Evolutionary conservation across 257 asterid species (phyloP), one percentile per base, ranked within the genome.

Genomic region (Eustoma russellianum): DNA sequence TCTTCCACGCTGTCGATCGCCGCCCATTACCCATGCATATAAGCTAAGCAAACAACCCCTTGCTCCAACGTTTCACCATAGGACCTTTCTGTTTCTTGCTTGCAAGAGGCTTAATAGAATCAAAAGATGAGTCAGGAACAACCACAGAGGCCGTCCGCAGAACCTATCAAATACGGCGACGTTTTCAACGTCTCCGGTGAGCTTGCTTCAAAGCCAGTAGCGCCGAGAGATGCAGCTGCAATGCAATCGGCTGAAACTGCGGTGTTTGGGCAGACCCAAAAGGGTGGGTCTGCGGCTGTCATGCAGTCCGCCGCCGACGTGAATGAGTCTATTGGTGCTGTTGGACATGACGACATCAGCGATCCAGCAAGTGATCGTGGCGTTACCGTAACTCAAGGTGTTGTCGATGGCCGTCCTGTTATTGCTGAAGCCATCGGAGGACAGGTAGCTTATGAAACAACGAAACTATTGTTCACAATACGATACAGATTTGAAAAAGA

Each of bases 221-320:
- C 88, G 2, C 94, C 86, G 18, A 73, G 72, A 59, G 97, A 81
- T 48, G 95, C 95, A 43, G 79, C 89, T 46, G 18, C 61, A 17
- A 61, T 85, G 65, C 87, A 80, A 59, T 60, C 80, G 1, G 94
- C 89, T 1, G 97, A 88, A 70, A 66, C 47, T 30, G 9, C 34
- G 38, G 73, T 61, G 9, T 68, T 82, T 11, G 94, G 93, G 14
- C 68, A 77, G 48, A 62, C 72, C 10, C 75, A 53, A 5, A 67
- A 53, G 53, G 94, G 77, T 0, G 82, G 85, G 1, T 76, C 94
- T 2, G 89, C 88, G 1, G 74, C 77, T 0, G 63, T 60, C 24
- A 48, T 85, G 86, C 79, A 83, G 43, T 72, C 89, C 0, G 97
- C 95, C 3, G 93, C 85, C 11, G 53, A 72, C 1, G 17, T 51